Base-by-base conservation (phyloP, 192 early-diverging fungal species). In the Gonapodya sp. region DNA sequence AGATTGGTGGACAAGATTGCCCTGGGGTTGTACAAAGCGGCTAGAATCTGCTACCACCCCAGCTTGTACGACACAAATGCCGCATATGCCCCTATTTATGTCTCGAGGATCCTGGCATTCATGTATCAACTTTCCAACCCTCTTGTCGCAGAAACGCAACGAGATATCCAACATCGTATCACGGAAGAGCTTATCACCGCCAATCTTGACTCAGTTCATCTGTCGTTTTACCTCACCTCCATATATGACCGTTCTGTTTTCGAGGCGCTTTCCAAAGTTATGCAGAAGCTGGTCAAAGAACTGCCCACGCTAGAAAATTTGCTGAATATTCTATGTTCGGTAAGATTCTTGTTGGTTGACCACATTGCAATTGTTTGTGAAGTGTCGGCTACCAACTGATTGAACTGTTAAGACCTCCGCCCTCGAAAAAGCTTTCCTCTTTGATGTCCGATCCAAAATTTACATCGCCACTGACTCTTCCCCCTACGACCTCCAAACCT, bases 371-470 rank as follows among this genome's bases (percentile, higher is more conserved):
- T n/a, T n/a, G n/a, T n/a, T n/a, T n/a, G 16, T 72, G 64, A 16
- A 16, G 64, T 72, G 64, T 30, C 30, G 64, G 64, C 16, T 16
- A 16, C 16, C 64, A 16, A 72, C 64, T 72, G 16, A 16, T 16
- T 18, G 16, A 72, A 16, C 30, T 30, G 36, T 8, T 30, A 81
- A 96, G 94, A 96, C 93, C 81, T 97, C 96, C 31, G 93, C 94
- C 2, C 94, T 99, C 78, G 97, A 99, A 84, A 99, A 99, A 84
- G 95, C 95, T 31, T 98, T 96, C 82, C 85, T 99, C 75, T 96
- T 99, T 81, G 97, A 99, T 83, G 87, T 92, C 1, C 73, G 88
- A 34, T 93, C 94, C 24, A 96, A 97, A 83, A 93, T 98, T 35
- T 99, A 98, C 83, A 92, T 99, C 79, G 95, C 97, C 1, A 98